phyloP scores from a whole-genome alignment of 371 early-diverging fungal species.

The Gilbertella persicaria region DNA sequence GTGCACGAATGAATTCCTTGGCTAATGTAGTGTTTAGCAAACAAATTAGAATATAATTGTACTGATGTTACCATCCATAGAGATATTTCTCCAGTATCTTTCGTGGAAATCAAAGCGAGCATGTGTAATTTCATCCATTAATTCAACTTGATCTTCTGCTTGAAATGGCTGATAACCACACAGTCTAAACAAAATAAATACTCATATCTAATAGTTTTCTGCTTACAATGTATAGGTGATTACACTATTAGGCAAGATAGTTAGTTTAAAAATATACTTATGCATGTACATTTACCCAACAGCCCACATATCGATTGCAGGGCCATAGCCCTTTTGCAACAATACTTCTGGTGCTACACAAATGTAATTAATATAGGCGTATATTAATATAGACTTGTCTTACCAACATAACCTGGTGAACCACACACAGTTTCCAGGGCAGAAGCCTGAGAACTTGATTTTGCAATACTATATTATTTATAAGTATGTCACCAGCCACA shows the following conservation, averaged over 20 bases:
- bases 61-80: conserved; percentile 55
- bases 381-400: conserved; percentile 10
- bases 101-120: conserved; percentile 76
- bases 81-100: conserved; percentile 79
- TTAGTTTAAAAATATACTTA: background rate
- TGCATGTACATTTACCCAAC: conserved; percentile 45
- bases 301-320: conserved; percentile 86
- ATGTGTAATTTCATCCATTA: conserved; percentile 65
- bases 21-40: conserved; percentile 50
- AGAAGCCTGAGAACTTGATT: conserved; percentile 43
- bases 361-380: background rate
- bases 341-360: conserved; percentile 83
- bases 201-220: background rate
- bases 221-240: conserved; percentile 72
- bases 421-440: conserved; percentile 64
- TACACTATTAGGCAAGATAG: conserved; percentile 37
- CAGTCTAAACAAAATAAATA: conserved; percentile 29
- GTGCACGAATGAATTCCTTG: conserved; percentile 85
- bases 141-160: conserved; percentile 62
- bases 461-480: conserved; percentile 51
- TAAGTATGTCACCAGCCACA: conserved; percentile 10
- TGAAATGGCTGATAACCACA: conserved; percentile 82
- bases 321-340: conserved; percentile 65
- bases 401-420: conserved; percentile 60
- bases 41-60: background rate